Evolutionary conservation across 2,329 filamentous ascomycete species (phyloP).

Genomic region (Epichloe brachyelytri): DNA sequence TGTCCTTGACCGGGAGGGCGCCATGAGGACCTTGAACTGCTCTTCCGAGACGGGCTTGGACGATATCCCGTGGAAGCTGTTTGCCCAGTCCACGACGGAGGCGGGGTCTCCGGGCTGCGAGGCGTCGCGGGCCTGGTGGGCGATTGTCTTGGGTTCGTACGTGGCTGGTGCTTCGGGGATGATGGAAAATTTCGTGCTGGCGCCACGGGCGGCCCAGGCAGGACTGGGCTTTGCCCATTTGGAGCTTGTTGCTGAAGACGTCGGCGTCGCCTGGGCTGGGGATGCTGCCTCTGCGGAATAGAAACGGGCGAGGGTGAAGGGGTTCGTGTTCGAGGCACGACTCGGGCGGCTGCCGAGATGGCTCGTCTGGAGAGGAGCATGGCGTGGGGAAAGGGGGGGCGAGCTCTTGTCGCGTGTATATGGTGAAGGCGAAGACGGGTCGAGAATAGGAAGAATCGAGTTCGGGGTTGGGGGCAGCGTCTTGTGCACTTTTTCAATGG

Average conservation of each 20-base stretch:
- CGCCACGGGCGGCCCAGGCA: not conserved
- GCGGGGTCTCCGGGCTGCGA: not conserved
- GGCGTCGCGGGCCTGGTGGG: constrained; percentile 5
- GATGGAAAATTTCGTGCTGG: not conserved
- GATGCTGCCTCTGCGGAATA: constrained; percentile 12
- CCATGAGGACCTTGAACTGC: constrained; percentile 53
- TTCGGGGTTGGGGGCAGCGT: not conserved
- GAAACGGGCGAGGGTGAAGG: constrained; percentile 10
- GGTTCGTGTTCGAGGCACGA: constrained; percentile 7
- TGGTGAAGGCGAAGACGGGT: not conserved
- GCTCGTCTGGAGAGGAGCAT: constrained; percentile 18
- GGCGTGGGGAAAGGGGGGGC: not conserved
- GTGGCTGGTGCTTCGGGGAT: constrained; percentile 1
- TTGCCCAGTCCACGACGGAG: constrained; percentile 57
- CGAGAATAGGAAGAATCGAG: not conserved
- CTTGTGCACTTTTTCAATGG: not conserved
- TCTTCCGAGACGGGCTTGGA: constrained; percentile 57
- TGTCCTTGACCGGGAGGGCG: constrained; percentile 58
- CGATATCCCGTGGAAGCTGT: constrained; percentile 70
- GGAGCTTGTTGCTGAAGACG: not conserved
- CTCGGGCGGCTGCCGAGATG: constrained; percentile 11
- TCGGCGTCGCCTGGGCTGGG: not conserved
- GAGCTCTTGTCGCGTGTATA: not conserved
- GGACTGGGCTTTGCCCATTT: constrained; percentile 2
- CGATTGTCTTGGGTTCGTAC: constrained; percentile 10